Evolutionary conservation across 129 eudicot genomes (phyloP).

Genomic region (Oenanthe sinensis): DNA sequence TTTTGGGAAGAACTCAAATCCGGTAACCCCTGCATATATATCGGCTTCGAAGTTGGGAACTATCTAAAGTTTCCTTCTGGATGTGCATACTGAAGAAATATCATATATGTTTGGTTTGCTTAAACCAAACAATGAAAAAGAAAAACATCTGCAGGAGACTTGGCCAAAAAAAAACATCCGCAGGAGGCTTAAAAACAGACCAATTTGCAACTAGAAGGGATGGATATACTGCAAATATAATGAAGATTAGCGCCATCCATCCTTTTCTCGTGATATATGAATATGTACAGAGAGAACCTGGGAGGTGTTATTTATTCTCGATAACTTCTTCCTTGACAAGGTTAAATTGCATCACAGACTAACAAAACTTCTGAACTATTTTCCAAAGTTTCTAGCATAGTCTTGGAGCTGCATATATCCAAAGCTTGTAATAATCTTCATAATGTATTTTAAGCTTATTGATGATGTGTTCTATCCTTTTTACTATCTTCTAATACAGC

Average conservation of each 20-base stretch:
- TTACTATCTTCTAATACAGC: conserved; percentile 6
- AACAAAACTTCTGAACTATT: neutral
- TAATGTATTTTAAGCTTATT: neutral
- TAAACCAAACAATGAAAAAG: neutral
- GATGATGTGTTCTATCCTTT: neutral
- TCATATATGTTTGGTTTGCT: conserved; percentile 4
- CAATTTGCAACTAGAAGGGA: neutral
- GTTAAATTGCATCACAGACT: conserved; percentile 6
- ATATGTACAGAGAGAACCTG: conserved; percentile 12
- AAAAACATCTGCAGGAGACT: neutral
- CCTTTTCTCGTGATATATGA: neutral
- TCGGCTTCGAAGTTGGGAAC: neutral
- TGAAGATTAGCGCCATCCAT: conserved; percentile 4
- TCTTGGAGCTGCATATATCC: neutral
- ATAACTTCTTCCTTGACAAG: conserved; percentile 18
- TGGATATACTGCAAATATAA: neutral
- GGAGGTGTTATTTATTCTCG: conserved; percentile 20
- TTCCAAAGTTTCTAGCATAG: neutral
- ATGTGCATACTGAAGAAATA: conserved; percentile 3
- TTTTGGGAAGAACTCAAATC: conserved; percentile 76
- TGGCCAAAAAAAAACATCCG: neutral
- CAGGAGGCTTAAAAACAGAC: neutral
- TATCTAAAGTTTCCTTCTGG: neutral
- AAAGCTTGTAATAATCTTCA: neutral
- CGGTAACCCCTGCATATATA: conserved; percentile 31